These are phyloP conservation scores for Pouteria campechiana DNA, from an alignment of 179 eudicot genomes.

Conservation along the genomic window DNA sequence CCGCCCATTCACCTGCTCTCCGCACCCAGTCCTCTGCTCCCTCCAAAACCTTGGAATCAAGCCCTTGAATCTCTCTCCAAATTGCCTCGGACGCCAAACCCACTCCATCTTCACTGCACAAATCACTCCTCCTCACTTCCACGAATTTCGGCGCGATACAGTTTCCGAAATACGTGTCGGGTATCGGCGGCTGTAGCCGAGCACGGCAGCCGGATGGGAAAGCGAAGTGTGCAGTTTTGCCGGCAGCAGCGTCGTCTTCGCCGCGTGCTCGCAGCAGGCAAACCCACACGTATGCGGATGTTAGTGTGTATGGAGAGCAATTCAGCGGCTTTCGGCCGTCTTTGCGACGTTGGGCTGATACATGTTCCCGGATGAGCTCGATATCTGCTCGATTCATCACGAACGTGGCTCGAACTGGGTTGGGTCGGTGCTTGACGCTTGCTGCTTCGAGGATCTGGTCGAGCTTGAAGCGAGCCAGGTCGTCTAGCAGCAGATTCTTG, in stretches of 20 bases:
- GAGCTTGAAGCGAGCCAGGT: too few species aligned
- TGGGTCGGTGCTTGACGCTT: not conserved
- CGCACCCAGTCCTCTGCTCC: too few species aligned
- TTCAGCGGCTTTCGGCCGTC: not conserved
- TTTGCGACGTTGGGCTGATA: too few species aligned
- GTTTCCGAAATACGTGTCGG: slow-evolving; percentile 15
- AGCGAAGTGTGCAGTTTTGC: not conserved
- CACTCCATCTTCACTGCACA: too few species aligned
- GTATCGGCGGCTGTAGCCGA: slow-evolving; percentile 12
- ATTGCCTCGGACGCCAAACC: too few species aligned
- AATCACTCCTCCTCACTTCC: too few species aligned
- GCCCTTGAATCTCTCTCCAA: too few species aligned
- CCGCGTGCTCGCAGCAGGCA: slow-evolving; percentile 7
- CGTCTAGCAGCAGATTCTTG: too few species aligned
- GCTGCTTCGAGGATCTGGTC: too few species aligned
- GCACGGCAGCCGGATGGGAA: slow-evolving; percentile 2
- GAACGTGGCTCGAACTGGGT: slow-evolving; percentile 8
- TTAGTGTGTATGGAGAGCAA: slow-evolving; percentile 7
- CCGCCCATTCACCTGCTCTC: too few species aligned
- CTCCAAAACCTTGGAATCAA: too few species aligned
- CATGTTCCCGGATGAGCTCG: slow-evolving; percentile 3
- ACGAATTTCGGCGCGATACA: slow-evolving; percentile 4
- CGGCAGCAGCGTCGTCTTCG: not conserved
- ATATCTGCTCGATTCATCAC: not conserved
- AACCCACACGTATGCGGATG: slow-evolving; percentile 11